Base-by-base conservation (phyloP, 169 alveolate genomes). In the Cryptosporidium xiaoi region DNA sequence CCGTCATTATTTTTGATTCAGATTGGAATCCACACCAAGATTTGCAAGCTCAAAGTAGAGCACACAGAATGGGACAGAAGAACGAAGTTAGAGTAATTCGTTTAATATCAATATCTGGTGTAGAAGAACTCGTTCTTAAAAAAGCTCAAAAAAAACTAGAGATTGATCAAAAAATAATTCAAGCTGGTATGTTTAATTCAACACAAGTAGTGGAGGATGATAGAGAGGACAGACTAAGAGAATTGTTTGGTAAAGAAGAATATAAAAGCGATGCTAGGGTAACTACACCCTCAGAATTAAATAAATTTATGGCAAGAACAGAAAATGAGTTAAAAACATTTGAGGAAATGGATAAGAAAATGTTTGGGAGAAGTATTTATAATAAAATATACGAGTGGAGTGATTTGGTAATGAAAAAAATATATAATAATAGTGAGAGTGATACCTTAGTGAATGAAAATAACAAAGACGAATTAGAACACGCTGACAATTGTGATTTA, bases 11-110 rank as follows among this genome's bases (percentile, higher is more conserved):
- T 24, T 97, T 95, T 84, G 99, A 97, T 84, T 91, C 97, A 29
- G 98, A 97, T 84, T 96, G 98, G 98, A 97, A 97, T 82, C 99
- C 99, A 1, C 96, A 94, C 68, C 95, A 93, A 95, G 99, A 96
- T 91, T 91, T 93, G 24, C 96, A 97, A 85, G 99, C 99, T 3
- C 94, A 95, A 83, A 90, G 91, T 82, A 82, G 99, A 82, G 99
- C 99, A 1, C 98, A 97, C 83, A 95, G 99, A 82, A 96, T 97
- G 50, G 99, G 99, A 0, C 96, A 96, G 89, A 95, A 94, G 83
- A 93, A 93, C 48, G 98, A 97, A 65, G 99, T 97, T 15, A 91
- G 97, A 90, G 98, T 96, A 48, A 93, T 91, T 34, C 91, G 98
- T 71, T 91, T 96, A 20, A 91, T 96, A 29, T 93, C 97, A 2